A percentile compares a stretch with the other conserved stretches of the same genome.
Conservation (phyloP, 139 green algal species). For the Chloropicon primus region DNA sequence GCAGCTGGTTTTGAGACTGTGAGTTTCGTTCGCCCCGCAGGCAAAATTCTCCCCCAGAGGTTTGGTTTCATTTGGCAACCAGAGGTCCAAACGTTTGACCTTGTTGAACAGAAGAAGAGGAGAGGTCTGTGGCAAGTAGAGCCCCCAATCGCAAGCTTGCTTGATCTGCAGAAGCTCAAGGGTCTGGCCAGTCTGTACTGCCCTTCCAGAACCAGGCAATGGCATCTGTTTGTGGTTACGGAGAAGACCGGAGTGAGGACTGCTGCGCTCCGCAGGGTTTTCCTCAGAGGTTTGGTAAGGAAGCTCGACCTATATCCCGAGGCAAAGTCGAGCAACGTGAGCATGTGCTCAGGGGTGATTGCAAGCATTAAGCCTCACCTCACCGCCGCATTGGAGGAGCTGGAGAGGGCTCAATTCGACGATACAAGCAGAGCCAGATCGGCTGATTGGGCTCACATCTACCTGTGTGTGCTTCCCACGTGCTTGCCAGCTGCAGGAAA, state of each 20-base stretch:
- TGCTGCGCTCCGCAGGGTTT: slow-evolving; percentile 55
- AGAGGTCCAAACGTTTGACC: neutral
- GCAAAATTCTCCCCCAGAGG: neutral
- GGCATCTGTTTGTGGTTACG: slow-evolving; percentile 62
- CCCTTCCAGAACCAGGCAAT: slow-evolving; percentile 76
- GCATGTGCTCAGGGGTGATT: neutral
- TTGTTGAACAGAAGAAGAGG: neutral
- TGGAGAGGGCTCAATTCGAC: slow-evolving; percentile 24
- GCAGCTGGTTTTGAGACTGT: neutral
- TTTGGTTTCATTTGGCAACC: neutral
- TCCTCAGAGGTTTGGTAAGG: slow-evolving; percentile 55
- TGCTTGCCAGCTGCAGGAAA: slow-evolving; percentile 26
- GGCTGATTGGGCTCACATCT: slow-evolving; percentile 78
- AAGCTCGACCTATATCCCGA: slow-evolving; percentile 31
- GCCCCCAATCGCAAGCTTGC: slow-evolving; percentile 37
- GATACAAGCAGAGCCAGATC: slow-evolving; percentile 9
- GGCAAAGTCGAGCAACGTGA: neutral
- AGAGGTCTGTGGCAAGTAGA: slow-evolving; percentile 20
- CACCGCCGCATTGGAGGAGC: slow-evolving; percentile 35
- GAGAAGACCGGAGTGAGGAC: slow-evolving; percentile 35
- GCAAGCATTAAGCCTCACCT: neutral
- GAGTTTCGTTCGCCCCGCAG: neutral
- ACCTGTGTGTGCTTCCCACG: slow-evolving; percentile 41
- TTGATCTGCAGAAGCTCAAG: slow-evolving; percentile 67
- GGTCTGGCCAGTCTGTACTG: slow-evolving; percentile 23